phyloP scores from a whole-genome alignment of 768 basidiomycete genomes.

The Rhizopogon vulgaris region DNA sequence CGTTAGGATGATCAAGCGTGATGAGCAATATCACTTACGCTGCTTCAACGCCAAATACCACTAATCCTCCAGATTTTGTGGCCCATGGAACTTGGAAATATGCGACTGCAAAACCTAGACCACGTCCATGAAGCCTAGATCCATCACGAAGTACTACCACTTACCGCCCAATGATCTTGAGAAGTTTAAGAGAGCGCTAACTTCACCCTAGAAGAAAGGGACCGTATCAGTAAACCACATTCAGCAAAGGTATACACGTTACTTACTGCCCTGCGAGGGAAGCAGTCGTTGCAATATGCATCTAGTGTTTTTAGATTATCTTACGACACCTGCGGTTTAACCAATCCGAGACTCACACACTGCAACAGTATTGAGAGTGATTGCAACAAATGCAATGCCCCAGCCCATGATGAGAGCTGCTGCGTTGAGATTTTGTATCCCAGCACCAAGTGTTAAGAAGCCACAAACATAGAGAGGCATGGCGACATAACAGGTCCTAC shows the following conservation, averaged over 20 bases:
- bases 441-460: conserved; percentile 36
- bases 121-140: neutral
- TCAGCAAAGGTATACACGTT: too few species aligned
- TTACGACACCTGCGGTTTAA: neutral
- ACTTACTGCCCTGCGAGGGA: conserved; percentile 26
- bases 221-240: too few species aligned
- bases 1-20: neutral
- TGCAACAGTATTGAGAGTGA: conserved; percentile 35
- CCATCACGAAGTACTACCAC: too few species aligned
- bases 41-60: conserved; percentile 33
- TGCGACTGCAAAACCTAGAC: conserved; percentile 30
- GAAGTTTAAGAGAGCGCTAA: too few species aligned
- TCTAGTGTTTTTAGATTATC: conserved; percentile 15
- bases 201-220: too few species aligned
- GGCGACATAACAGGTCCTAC: conserved; percentile 33
- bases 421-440: conserved; percentile 26
- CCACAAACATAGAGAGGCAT: conserved; percentile 36
- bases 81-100: conserved; percentile 38
- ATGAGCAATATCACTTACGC: conserved; percentile 18
- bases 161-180: too few species aligned
- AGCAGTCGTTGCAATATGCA: conserved; percentile 34
- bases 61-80: conserved; percentile 25
- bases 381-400: conserved; percentile 33
- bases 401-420: conserved; percentile 34
- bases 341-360: conserved; percentile 23